Evolutionary conservation across 225 moss, liverwort and hornwort species (phyloP).

Genomic region (Lunularia cruciata): DNA sequence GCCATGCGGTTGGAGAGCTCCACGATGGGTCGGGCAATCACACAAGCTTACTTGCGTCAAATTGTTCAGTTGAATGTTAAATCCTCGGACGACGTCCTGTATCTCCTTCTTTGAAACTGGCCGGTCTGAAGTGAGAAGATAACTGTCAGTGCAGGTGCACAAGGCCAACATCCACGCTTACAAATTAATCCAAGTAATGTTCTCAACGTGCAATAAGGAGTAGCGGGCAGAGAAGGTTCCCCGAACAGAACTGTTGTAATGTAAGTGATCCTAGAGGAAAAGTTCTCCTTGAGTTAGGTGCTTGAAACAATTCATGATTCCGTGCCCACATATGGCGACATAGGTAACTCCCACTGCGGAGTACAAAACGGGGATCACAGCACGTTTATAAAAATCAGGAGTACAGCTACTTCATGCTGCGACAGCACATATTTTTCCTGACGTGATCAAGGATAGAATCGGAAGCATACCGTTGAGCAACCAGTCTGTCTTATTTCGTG

Average conservation of each 20-base stretch:
- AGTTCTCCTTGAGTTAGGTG: too few relatives aligned
- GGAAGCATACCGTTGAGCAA: conserved; percentile 61
- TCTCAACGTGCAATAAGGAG: background rate
- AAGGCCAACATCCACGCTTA: background rate
- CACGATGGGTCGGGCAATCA: background rate
- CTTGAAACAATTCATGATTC: too few relatives aligned
- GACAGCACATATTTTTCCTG: too few relatives aligned
- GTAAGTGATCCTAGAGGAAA: too few relatives aligned
- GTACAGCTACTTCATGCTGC: too few relatives aligned
- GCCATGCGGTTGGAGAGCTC: background rate
- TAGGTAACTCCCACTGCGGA: too few relatives aligned
- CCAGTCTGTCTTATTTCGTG: conserved; percentile 90
- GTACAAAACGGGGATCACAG: too few relatives aligned
- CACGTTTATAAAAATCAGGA: too few relatives aligned
- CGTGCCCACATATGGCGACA: too few relatives aligned
- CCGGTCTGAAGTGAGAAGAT: conserved; percentile 29
- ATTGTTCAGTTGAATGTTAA: conserved; percentile 91
- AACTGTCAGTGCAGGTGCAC: too few relatives aligned
- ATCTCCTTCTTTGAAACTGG: conserved; percentile 63
- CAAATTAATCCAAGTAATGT: background rate
- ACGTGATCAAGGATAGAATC: too few relatives aligned
- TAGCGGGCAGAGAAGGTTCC: background rate
- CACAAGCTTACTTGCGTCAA: conserved; percentile 69
- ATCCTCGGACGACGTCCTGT: conserved; percentile 65
- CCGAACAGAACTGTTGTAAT: too few relatives aligned